Evolutionary conservation across 2,329 filamentous ascomycete genomes (phyloP).

Genomic region (Plenodomus biglobosus): DNA sequence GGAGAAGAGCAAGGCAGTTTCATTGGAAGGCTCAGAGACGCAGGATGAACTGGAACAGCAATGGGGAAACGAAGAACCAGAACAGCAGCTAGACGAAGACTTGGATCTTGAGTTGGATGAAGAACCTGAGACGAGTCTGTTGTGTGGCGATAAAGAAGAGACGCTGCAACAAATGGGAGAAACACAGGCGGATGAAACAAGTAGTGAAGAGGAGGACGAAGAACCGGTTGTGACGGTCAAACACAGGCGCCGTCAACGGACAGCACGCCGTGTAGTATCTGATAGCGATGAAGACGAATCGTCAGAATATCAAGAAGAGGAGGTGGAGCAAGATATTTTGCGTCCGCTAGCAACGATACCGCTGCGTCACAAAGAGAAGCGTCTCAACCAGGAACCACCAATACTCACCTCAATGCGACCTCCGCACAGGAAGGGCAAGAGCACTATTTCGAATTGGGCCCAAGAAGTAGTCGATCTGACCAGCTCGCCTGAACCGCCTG

Average conservation of each 20-base stretch:
- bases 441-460: slow-evolving; percentile 33
- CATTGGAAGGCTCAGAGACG: slow-evolving; percentile 13
- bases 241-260: slow-evolving; percentile 17
- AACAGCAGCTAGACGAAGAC: slow-evolving; percentile 2
- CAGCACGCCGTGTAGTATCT: slow-evolving; percentile 19
- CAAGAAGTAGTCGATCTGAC: slow-evolving; percentile 40
- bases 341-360: background rate
- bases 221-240: slow-evolving; percentile 28
- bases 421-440: slow-evolving; percentile 29
- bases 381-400: slow-evolving; percentile 5
- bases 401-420: slow-evolving; percentile 25
- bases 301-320: background rate
- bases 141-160: slow-evolving; percentile 29
- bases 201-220: slow-evolving; percentile 31
- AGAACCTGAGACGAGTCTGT: slow-evolving; percentile 35
- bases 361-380: slow-evolving; percentile 1
- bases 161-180: slow-evolving; percentile 3
- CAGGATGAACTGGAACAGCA: slow-evolving; percentile 12
- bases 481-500: slow-evolving; percentile 25
- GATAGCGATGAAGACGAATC: slow-evolving; percentile 28
- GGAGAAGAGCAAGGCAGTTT: slow-evolving; percentile 17
- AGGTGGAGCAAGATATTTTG: background rate
- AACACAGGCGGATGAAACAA: slow-evolving; percentile 8
- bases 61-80: slow-evolving; percentile 6
- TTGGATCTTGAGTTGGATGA: slow-evolving; percentile 16